A percentile compares a stretch with the other conserved stretches of the same genome.
phyloP scores from a whole-genome alignment of 306 rosid genomes.

The Trichosanthes truncata region DNA sequence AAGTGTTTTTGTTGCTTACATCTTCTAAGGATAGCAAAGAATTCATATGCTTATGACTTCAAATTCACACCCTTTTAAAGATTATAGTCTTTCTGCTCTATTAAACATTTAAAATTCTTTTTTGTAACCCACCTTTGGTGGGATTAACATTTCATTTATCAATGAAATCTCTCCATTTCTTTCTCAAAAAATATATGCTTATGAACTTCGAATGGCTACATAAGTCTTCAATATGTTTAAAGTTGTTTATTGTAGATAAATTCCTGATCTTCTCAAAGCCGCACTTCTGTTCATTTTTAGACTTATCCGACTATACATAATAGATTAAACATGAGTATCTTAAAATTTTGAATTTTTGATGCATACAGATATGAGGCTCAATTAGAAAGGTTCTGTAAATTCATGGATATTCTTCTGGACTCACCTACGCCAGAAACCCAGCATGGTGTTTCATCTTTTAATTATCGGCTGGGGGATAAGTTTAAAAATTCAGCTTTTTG shows the following conservation, averaged over 20 bases:
- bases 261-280: no score
- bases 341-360: background rate
- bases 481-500: conserved; percentile 74
- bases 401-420: conserved; percentile 80
- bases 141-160: no score
- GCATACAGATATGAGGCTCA: conserved; percentile 63
- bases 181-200: no score
- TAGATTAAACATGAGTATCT: background rate
- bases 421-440: conserved; percentile 73
- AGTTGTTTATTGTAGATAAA: background rate
- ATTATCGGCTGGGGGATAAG: conserved; percentile 52
- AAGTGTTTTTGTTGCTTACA: background rate
- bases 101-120: no score
- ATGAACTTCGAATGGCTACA: background rate
- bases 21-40: background rate
- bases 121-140: no score
- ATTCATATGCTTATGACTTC: background rate
- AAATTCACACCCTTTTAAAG: no score
- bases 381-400: conserved; percentile 69
- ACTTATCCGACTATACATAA: background rate
- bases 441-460: conserved; percentile 40
- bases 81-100: no score
- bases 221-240: background rate
- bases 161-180: no score
- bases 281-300: background rate